Percentiles rank a stretch among this genome's conserved stretches.
phyloP scores from a whole-genome alignment of 495 filamentous ascomycete species.

The Apodospora peruviana region DNA sequence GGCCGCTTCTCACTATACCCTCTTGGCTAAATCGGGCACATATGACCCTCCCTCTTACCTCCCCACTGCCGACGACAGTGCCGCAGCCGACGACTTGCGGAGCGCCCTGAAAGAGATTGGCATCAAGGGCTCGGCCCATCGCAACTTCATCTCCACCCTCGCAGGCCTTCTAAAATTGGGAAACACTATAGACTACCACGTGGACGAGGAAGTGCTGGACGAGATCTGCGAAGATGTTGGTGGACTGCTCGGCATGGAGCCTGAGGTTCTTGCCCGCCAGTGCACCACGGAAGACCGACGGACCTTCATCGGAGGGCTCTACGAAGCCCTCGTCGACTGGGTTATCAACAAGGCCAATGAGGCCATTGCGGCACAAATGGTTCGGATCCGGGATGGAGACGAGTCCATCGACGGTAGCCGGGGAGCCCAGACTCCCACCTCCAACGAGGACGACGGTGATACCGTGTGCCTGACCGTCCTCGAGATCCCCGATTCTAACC shows the following conservation, averaged over 20 bases:
- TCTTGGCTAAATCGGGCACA: slow-evolving; percentile 77
- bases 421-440: slow-evolving; percentile 53
- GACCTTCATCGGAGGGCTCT: slow-evolving; percentile 76
- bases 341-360: slow-evolving; percentile 83
- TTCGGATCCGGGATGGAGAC: slow-evolving; percentile 50
- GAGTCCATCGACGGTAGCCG: slow-evolving; percentile 56
- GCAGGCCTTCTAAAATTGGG: slow-evolving; percentile 88
- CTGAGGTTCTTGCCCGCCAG: slow-evolving; percentile 72
- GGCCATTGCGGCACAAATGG: slow-evolving; percentile 73
- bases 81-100: slow-evolving; percentile 89
- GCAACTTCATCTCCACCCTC: slow-evolving; percentile 75
- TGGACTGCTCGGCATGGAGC: slow-evolving; percentile 77
- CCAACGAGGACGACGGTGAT: slow-evolving; percentile 65
- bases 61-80: slow-evolving; percentile 88
- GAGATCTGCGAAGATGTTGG: slow-evolving; percentile 87
- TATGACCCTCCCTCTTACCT: slow-evolving; percentile 86
- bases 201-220: slow-evolving; percentile 82
- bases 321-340: slow-evolving; percentile 95
- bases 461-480: slow-evolving; percentile 85
- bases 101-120: slow-evolving; percentile 78
- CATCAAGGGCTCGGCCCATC: slow-evolving; percentile 76
- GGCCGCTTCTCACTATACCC: slow-evolving; percentile 66
- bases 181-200: slow-evolving; percentile 75
- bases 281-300: slow-evolving; percentile 79
- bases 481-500: slow-evolving; percentile 71